Evolutionary conservation across 495 filamentous ascomycete genomes (phyloP).

Genomic region (Bathelium albidoporum): DNA sequence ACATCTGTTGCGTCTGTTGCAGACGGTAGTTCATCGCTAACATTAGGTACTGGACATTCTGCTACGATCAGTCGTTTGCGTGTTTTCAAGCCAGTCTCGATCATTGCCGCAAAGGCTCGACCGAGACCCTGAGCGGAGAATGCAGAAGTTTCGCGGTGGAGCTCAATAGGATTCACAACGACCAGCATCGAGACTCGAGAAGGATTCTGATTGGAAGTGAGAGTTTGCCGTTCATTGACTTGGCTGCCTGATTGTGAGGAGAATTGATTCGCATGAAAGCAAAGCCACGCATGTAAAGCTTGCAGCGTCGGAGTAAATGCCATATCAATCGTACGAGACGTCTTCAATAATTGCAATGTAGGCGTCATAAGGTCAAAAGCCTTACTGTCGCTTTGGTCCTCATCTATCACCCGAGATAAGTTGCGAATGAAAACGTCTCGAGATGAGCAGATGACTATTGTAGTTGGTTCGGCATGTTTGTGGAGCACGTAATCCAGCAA

Average conservation of each 20-base stretch:
- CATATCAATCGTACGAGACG: conserved; percentile 54
- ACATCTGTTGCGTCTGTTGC: conserved; percentile 12
- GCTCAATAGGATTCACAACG: conserved; percentile 52
- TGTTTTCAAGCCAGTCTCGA: conserved; percentile 47
- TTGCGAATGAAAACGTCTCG: conserved; percentile 52
- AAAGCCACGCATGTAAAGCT: conserved; percentile 64
- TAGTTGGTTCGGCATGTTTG: conserved; percentile 42
- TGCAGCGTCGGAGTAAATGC: conserved; percentile 65
- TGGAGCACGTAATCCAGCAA: conserved; percentile 56
- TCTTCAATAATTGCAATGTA: conserved; percentile 57
- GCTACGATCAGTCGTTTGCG: conserved; percentile 20
- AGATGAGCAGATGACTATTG: conserved; percentile 60
- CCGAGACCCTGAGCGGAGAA: conserved; percentile 77
- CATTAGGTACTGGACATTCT: conserved; percentile 15
- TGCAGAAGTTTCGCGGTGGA: conserved; percentile 65
- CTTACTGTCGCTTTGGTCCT: conserved; percentile 9
- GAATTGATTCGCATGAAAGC: conserved; percentile 38
- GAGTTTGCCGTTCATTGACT: conserved; percentile 3
- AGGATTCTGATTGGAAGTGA: neutral
- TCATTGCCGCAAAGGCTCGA: conserved; percentile 53
- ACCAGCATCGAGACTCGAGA: conserved; percentile 39
- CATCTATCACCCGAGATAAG: conserved; percentile 18
- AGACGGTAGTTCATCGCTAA: neutral
- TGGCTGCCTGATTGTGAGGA: neutral
- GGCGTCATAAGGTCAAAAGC: conserved; percentile 40